Conservation (phyloP, 208 protist species). For the Wallacemonas collosoma region DNA sequence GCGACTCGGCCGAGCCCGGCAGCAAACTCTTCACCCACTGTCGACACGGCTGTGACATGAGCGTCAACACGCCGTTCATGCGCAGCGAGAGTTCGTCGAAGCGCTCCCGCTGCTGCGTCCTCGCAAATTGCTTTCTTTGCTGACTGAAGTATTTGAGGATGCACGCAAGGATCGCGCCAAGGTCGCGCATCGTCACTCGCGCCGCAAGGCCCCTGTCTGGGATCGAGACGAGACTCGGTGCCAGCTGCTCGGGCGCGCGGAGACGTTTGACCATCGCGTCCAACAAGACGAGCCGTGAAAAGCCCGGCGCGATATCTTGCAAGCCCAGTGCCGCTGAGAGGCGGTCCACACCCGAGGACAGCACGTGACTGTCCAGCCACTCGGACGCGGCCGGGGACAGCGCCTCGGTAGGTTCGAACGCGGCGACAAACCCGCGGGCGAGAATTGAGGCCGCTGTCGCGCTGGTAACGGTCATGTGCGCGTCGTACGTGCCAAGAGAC, state of each 20-base stretch:
- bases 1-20: not conserved
- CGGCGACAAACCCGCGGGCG: constrained; percentile 28
- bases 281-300: constrained; percentile 51
- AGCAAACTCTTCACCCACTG: constrained; percentile 28
- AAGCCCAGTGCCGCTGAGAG: constrained; percentile 46
- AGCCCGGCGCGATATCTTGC: constrained; percentile 30
- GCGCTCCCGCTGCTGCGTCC: constrained; percentile 31
- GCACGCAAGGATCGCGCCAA: constrained; percentile 24
- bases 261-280: constrained; percentile 61
- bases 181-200: constrained; percentile 34
- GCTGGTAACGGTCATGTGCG: not conserved
- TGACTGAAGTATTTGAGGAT: constrained; percentile 36
- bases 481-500: not conserved
- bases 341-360: constrained; percentile 9
- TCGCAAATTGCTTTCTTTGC: constrained; percentile 28
- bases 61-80: constrained; percentile 33
- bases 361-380: constrained; percentile 10
- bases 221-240: constrained; percentile 33
- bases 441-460: constrained; percentile 21
- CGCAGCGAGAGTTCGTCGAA: constrained; percentile 38
- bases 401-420: not conserved
- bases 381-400: not conserved
- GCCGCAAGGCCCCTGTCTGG: constrained; percentile 45
- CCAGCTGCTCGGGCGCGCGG: constrained; percentile 33
- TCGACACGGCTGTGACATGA: constrained; percentile 35